phyloP scores from a whole-genome alignment of 148 eudicot genomes.

The Silene uniflora region DNA sequence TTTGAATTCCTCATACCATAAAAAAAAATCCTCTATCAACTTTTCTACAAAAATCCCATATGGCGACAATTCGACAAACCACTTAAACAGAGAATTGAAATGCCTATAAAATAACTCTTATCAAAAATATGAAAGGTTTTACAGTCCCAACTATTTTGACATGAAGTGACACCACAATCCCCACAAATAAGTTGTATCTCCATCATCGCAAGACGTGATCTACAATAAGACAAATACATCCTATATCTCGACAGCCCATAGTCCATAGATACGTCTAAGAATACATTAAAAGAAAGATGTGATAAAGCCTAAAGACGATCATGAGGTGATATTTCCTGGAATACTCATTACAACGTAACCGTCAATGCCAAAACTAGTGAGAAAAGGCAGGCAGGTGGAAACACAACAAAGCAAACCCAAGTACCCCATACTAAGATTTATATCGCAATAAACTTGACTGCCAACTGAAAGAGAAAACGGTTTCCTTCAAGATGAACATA shows the following conservation, averaged over 20 bases:
- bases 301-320: not conserved
- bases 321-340: not conserved
- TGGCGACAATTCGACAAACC: not conserved
- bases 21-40: not conserved
- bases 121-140: not conserved
- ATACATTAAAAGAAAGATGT: not conserved
- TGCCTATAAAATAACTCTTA: not conserved
- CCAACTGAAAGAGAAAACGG: not conserved
- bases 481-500: not conserved
- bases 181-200: not conserved
- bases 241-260: no score
- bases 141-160: not conserved
- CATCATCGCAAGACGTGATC: not conserved
- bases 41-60: not conserved
- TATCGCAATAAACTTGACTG: not conserved
- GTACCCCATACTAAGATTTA: not conserved
- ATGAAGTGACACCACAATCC: not conserved
- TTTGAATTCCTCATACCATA: not conserved
- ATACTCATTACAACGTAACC: not conserved
- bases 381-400: no score
- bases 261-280: no score
- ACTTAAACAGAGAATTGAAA: not conserved
- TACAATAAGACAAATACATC: not conserved
- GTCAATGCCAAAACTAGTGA: not conserved
- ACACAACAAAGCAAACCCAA: not conserved